Percentiles rank a stretch among this genome's conserved stretches.
Conservation (phyloP, 1,284 basidiomycete species). For the Trichosporon inkin region DNA sequence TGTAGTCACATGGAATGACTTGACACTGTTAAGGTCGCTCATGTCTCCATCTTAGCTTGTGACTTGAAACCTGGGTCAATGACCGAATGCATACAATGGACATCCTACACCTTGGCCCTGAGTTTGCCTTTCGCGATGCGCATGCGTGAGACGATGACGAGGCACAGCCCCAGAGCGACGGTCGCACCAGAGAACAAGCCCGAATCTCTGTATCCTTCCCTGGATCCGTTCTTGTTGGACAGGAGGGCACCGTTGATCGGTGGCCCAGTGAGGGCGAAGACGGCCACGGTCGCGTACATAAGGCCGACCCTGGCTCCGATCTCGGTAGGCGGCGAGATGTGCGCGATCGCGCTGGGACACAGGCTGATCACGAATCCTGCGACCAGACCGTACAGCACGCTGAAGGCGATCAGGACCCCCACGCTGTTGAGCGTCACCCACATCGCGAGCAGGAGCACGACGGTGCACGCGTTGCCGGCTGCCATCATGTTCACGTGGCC, state of each 20-base stretch:
- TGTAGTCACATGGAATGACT: no score
- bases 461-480: slow-evolving; percentile 22
- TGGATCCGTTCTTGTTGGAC: neutral
- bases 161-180: neutral
- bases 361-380: slow-evolving; percentile 31
- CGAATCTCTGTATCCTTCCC: neutral
- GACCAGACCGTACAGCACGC: slow-evolving; percentile 43
- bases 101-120: neutral
- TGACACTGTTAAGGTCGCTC: no score
- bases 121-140: neutral
- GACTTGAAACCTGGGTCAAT: no score
- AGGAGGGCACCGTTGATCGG: slow-evolving; percentile 46
- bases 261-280: slow-evolving; percentile 40
- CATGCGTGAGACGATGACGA: neutral
- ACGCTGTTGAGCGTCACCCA: slow-evolving; percentile 26
- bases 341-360: slow-evolving; percentile 29
- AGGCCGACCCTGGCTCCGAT: slow-evolving; percentile 36
- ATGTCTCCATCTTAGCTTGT: no score
- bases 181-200: neutral
- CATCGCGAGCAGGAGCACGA: slow-evolving; percentile 26
- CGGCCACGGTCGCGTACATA: slow-evolving; percentile 26
- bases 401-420: slow-evolving; percentile 38
- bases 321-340: slow-evolving; percentile 26
- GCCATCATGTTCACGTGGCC: slow-evolving; percentile 39
- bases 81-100: neutral